phyloP scores from a whole-genome alignment of 345 rosid species.

The Theobroma cacao region DNA sequence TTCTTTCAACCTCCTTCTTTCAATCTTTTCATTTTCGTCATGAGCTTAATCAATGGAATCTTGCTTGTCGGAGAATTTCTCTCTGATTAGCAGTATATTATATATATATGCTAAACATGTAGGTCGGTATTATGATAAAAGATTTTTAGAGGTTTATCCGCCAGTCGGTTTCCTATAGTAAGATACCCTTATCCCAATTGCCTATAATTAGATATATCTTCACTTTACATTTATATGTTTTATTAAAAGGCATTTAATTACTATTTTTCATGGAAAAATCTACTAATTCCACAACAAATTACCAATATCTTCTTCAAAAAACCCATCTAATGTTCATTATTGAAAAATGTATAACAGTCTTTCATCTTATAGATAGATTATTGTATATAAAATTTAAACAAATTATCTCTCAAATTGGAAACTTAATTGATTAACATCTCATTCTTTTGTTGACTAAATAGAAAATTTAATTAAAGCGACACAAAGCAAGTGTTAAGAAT shows the following conservation, averaged over 20 bases:
- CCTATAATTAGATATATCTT: neutral
- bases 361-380: too few species aligned
- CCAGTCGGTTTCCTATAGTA: neutral
- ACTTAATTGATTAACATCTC: too few species aligned
- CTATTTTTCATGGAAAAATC: too few species aligned
- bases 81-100: neutral
- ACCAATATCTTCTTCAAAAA: too few species aligned
- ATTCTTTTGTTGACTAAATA: too few species aligned
- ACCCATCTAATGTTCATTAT: too few species aligned
- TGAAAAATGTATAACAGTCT: too few species aligned
- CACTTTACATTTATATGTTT: neutral
- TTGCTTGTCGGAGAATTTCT: conserved; percentile 20
- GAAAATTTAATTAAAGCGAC: too few species aligned
- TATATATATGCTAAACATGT: neutral
- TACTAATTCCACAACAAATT: too few species aligned
- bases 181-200: neutral
- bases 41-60: neutral
- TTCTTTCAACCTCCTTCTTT: neutral
- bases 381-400: too few species aligned
- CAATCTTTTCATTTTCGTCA: neutral
- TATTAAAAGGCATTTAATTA: neutral
- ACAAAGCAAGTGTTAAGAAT: too few species aligned
- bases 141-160: neutral
- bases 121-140: neutral
- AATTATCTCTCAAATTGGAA: too few species aligned